These are phyloP conservation scores for Gonapodya sp. DNA, from an alignment of 192 early-diverging fungal genomes.

Conservation along the genomic window DNA sequence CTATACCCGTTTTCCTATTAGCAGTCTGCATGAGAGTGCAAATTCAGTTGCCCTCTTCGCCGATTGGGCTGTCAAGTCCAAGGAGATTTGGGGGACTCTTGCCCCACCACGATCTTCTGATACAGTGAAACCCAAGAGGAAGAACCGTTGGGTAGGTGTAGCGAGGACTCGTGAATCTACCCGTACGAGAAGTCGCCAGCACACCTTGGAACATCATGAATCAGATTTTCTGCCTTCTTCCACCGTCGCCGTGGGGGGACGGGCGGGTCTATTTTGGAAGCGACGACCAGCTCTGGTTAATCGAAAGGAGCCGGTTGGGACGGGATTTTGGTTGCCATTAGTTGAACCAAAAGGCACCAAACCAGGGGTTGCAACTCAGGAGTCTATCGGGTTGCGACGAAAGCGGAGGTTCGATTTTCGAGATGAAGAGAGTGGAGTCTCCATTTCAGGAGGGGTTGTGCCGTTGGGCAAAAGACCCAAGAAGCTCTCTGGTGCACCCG, in stretches of 20 bases:
- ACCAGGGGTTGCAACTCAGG: background rate
- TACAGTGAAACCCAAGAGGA: background rate
- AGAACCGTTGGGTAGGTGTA: background rate
- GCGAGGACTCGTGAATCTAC: background rate
- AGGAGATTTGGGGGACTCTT: background rate
- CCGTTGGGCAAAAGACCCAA: background rate
- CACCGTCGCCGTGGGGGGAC: background rate
- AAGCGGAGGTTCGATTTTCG: background rate
- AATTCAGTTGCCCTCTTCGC: background rate
- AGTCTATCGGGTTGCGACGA: background rate
- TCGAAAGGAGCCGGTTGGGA: background rate
- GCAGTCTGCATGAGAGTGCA: background rate
- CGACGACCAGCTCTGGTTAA: background rate
- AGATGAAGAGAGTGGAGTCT: background rate
- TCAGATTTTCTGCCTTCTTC: background rate
- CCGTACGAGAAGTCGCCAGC: background rate
- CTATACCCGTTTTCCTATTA: background rate
- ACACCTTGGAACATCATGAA: background rate
- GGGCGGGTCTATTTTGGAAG: background rate
- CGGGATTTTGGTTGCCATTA: background rate
- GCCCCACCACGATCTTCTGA: background rate
- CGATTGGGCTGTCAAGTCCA: background rate
- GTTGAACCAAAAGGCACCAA: background rate
- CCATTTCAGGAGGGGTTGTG: background rate
- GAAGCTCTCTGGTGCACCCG: too few species aligned